Percentiles rank a stretch among this genome's conserved stretches.
Evolutionary conservation across 1,284 basidiomycete species (phyloP).

Genomic region (Naganishia sp.): DNA sequence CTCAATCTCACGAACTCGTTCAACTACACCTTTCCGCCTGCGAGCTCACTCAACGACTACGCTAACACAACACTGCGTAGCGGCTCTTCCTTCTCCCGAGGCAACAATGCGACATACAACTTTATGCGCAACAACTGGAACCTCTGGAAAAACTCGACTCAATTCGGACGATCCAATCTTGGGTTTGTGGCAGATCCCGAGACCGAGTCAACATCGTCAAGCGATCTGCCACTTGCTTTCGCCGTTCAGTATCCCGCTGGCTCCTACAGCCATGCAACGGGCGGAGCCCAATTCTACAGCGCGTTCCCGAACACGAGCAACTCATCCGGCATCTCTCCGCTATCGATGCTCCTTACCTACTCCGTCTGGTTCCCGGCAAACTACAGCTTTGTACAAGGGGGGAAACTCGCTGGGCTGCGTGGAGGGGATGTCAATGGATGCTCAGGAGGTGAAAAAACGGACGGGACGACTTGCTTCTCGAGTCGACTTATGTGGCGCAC

Average conservation of each 20-base stretch:
- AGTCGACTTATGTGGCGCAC: slow-evolving; percentile 54
- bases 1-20: slow-evolving; percentile 12
- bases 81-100: slow-evolving; percentile 4
- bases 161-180: slow-evolving; percentile 29
- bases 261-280: slow-evolving; percentile 49
- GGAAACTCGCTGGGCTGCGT: slow-evolving; percentile 54
- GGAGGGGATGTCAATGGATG: slow-evolving; percentile 49
- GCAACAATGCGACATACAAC: slow-evolving; percentile 23
- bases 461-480: slow-evolving; percentile 52
- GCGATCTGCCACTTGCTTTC: slow-evolving; percentile 40
- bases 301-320: slow-evolving; percentile 42
- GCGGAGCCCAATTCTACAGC: slow-evolving; percentile 52
- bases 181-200: slow-evolving; percentile 24
- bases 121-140: slow-evolving; percentile 28
- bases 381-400: slow-evolving; percentile 44
- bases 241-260: slow-evolving; percentile 50
- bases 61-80: background rate
- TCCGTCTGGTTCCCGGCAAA: slow-evolving; percentile 32
- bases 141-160: slow-evolving; percentile 13
- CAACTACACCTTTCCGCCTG: slow-evolving; percentile 19
- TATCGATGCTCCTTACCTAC: slow-evolving; percentile 36
- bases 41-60: slow-evolving; percentile 1
- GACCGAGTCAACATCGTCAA: background rate
- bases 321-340: slow-evolving; percentile 38
- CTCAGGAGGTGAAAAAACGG: slow-evolving; percentile 50